Evolutionary conservation across 2,329 filamentous ascomycete genomes (phyloP), one percentile per base, ranked within the genome.

Genomic region (Colletotrichum chrysophilum): DNA sequence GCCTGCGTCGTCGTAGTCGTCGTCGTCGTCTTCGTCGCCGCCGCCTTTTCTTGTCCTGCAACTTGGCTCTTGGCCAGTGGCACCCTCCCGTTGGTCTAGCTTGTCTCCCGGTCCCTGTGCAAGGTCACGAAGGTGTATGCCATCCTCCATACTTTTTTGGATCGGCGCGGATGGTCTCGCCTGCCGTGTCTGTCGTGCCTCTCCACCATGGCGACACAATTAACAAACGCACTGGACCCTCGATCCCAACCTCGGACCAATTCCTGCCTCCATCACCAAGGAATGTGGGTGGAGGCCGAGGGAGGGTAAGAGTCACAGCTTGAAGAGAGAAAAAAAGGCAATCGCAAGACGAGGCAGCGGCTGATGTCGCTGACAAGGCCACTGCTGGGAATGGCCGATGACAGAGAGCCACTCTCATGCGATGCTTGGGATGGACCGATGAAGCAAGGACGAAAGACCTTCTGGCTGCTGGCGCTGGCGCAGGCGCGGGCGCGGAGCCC

Each of bases 261-360:
- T 30, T 34, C 38, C 38, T 28, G 58, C 43, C 30, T 48, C 30
- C 58, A 18, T 61, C 58, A 24, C 38, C 32, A 32, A 48, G 34
- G 16, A 26, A 66, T 55, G 62, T 36, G 68, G 56, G 43, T 28
- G 43, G 56, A 28, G 36, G 24, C 55, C 38, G 36, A 71, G 24
- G 16, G 62, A 52, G 55, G 55, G 55, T n/a, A 56, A 30, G 8
- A 38, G 64, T 58, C 56, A 56, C 61, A 67, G 60, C 55, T 48
- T 56, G 26, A 71, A 52, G 38, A 48, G 18, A 48, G 38, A 48
- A 12, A n/a, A 66, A 66, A 75, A 75, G 69, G 69, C 70, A 72
- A 72, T 75, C 62, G 62, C 38, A 66, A 48, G 68, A 38, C 60
- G 52, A 38, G 8, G 52, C 66, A 38, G 8, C 32, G 43, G 52